Evolutionary conservation across 768 basidiomycete genomes (phyloP).

Genomic region (Boletus sensibilis): DNA sequence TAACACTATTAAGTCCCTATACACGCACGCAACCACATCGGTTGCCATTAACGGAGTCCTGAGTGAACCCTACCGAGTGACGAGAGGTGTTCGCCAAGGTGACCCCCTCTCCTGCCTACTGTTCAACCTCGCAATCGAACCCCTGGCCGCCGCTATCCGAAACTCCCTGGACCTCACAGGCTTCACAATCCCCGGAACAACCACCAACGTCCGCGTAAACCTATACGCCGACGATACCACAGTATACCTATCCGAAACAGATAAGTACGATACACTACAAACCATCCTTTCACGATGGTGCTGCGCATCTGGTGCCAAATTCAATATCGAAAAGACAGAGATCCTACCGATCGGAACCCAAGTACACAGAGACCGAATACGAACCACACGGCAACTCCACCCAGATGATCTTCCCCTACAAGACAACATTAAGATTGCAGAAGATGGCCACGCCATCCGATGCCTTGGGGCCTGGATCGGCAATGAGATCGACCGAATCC

Average conservation of each 20-base stretch:
- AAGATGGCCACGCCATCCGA: too few species aligned
- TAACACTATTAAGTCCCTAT: neutral
- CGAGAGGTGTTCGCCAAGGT: slow-evolving; percentile 36
- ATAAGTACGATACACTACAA: slow-evolving; percentile 9
- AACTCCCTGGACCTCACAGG: slow-evolving; percentile 11
- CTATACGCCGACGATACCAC: slow-evolving; percentile 33
- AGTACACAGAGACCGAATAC: neutral
- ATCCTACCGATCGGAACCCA: slow-evolving; percentile 25
- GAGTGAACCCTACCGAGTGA: neutral
- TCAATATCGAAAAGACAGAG: slow-evolving; percentile 25
- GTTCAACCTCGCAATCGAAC: slow-evolving; percentile 33
- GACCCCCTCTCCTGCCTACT: slow-evolving; percentile 36
- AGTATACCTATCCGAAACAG: slow-evolving; percentile 9
- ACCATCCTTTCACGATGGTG: slow-evolving; percentile 41
- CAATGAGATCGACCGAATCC: too few species aligned
- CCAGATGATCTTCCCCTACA: too few species aligned
- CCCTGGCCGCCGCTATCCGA: slow-evolving; percentile 1
- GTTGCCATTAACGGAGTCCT: neutral
- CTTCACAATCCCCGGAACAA: slow-evolving; percentile 10
- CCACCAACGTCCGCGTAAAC: neutral
- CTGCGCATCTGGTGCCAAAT: slow-evolving; percentile 3
- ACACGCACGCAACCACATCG: neutral
- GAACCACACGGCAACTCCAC: too few species aligned
- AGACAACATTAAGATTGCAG: too few species aligned
- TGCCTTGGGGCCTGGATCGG: too few species aligned